Conservation (phyloP, 768 basidiomycete species). For the Lentinus tigrinus region DNA sequence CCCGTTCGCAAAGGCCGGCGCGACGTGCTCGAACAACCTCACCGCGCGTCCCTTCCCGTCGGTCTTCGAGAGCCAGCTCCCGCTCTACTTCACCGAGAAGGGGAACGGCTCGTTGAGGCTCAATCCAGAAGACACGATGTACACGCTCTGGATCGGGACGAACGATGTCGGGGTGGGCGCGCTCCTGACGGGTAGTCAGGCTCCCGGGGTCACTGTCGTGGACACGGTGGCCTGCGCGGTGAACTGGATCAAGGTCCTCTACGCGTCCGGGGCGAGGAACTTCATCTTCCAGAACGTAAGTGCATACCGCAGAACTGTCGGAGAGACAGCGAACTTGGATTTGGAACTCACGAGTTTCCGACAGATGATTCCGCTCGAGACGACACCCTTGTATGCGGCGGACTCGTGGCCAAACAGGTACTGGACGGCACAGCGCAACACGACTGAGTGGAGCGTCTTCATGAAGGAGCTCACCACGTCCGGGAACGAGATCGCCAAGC, state of each 20-base stretch:
- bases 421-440: conserved; percentile 32
- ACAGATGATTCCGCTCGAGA: conserved; percentile 36
- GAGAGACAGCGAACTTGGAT: no score
- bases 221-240: conserved; percentile 58
- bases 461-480: conserved; percentile 33
- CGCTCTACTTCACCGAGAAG: conserved; percentile 45
- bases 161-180: conserved; percentile 56
- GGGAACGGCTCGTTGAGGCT: conserved; percentile 41
- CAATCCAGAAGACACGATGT: conserved; percentile 48
- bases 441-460: conserved; percentile 34
- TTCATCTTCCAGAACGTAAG: conserved; percentile 70
- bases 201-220: conserved; percentile 50
- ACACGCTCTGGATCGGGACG: conserved; percentile 66
- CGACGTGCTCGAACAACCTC: conserved; percentile 63
- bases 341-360: not conserved
- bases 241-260: conserved; percentile 57
- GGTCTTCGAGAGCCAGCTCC: conserved; percentile 57
- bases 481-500: conserved; percentile 30
- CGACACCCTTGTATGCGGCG: conserved; percentile 30
- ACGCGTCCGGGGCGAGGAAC: conserved; percentile 59
- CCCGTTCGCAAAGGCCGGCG: conserved; percentile 61
- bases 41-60: conserved; percentile 59
- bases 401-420: conserved; percentile 33
- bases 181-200: conserved; percentile 50
- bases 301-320: not conserved